phyloP scores from a whole-genome alignment of 805 yeast species.

The Torulaspora quercuum region DNA sequence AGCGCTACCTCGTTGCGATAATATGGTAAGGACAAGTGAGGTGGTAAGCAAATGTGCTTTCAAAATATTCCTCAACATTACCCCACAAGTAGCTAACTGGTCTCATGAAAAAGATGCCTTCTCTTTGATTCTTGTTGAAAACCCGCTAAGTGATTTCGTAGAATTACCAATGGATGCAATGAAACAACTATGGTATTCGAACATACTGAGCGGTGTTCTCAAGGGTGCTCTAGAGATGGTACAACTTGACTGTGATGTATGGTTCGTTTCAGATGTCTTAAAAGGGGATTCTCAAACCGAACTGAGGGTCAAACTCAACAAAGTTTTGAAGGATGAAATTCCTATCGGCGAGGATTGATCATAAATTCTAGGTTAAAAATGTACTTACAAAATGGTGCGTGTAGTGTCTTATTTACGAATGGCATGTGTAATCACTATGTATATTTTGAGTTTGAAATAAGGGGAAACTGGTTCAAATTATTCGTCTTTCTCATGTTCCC shows the following conservation, averaged over 20 bases:
- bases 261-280: constrained; percentile 72
- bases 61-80: constrained; percentile 79
- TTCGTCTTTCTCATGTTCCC: constrained; percentile 27
- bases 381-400: constrained; percentile 1
- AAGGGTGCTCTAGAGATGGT: constrained; percentile 95
- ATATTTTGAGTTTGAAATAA: too few species aligned
- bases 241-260: constrained; percentile 83
- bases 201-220: constrained; percentile 82
- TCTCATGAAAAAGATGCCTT: constrained; percentile 70
- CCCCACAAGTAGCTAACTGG: constrained; percentile 77
- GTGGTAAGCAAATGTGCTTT: constrained; percentile 83
- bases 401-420: too few species aligned
- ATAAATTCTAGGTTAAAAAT: too few species aligned
- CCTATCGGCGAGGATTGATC: constrained; percentile 95
- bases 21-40: constrained; percentile 83
- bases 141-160: constrained; percentile 92
- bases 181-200: constrained; percentile 87
- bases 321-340: constrained; percentile 83
- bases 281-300: constrained; percentile 84
- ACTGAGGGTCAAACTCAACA: constrained; percentile 64
- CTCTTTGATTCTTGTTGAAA: constrained; percentile 69
- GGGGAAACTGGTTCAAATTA: constrained; percentile 7
- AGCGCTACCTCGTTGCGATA: constrained; percentile 75
- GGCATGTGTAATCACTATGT: too few species aligned
- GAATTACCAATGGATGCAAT: constrained; percentile 82